Evolutionary conservation across 148 eudicot species (phyloP).

Genomic region (Polygonum aviculare): DNA sequence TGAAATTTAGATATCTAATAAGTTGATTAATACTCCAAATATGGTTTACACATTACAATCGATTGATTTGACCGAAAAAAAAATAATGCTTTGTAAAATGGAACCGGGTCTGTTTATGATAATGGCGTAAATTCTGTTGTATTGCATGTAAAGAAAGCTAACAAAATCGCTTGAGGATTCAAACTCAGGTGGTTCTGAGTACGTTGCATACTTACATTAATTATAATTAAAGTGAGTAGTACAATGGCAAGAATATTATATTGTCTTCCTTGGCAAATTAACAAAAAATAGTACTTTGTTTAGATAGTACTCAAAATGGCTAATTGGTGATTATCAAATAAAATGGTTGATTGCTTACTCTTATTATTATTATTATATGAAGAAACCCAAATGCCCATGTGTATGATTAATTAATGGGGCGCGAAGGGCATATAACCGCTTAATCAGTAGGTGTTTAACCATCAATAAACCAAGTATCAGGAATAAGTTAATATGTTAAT

Average conservation of each 20-base stretch:
- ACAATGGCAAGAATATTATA: not conserved
- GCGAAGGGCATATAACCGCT: not conserved
- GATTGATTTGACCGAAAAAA: too few relatives aligned
- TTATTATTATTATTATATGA: not conserved
- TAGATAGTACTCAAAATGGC: constrained; percentile 5
- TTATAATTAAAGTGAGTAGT: not conserved
- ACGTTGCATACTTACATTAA: too few relatives aligned
- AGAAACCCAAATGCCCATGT: not conserved
- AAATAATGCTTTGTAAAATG: not conserved
- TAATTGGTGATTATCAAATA: not conserved
- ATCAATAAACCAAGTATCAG: too few relatives aligned
- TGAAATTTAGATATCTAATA: not conserved
- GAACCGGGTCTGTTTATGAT: not conserved
- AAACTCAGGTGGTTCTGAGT: not conserved
- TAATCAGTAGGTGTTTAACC: not conserved
- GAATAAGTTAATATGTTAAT: too few relatives aligned
- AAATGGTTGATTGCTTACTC: not conserved
- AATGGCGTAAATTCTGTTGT: not conserved
- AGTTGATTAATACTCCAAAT: not conserved
- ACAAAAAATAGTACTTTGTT: not conserved
- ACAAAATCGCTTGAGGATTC: not conserved
- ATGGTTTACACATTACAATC: too few relatives aligned
- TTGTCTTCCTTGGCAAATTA: not conserved
- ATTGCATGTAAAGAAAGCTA: not conserved
- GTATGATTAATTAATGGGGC: not conserved